A percentile compares a stretch with the other conserved stretches of the same genome.
These are phyloP conservation scores for Leccinum disarticulatum DNA, from an alignment of 768 basidiomycete genomes.

Conservation along the genomic window DNA sequence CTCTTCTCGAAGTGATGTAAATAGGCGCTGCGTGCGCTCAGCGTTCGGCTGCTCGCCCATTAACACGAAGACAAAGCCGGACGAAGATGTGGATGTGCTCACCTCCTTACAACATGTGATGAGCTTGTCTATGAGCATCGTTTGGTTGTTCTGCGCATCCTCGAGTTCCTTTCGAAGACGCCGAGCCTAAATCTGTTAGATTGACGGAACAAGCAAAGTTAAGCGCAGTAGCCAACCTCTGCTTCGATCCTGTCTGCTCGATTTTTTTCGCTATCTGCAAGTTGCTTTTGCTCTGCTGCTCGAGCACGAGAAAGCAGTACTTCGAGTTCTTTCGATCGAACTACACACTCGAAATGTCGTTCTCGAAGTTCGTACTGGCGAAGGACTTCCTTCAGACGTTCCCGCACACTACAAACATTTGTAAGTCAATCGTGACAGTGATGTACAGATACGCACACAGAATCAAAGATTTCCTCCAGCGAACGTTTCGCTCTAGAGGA, in stretches of 20 bases:
- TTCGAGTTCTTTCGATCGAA: slow-evolving; percentile 90
- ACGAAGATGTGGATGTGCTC: slow-evolving; percentile 25
- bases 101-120: slow-evolving; percentile 89
- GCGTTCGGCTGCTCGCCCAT: slow-evolving; percentile 62
- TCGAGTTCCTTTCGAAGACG: slow-evolving; percentile 76
- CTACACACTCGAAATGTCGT: slow-evolving; percentile 89
- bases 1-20: slow-evolving; percentile 80
- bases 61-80: slow-evolving; percentile 7
- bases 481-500: slow-evolving; percentile 62
- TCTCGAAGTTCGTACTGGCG: slow-evolving; percentile 88
- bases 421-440: neutral
- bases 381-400: slow-evolving; percentile 83
- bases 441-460: slow-evolving; percentile 56
- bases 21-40: slow-evolving; percentile 78
- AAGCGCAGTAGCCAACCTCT: slow-evolving; percentile 52
- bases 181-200: slow-evolving; percentile 46
- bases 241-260: slow-evolving; percentile 70
- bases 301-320: slow-evolving; percentile 84
- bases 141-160: slow-evolving; percentile 75
- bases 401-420: slow-evolving; percentile 58
- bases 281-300: slow-evolving; percentile 83
- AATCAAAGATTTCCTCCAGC: slow-evolving; percentile 82
- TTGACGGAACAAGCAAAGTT: slow-evolving; percentile 3
- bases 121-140: slow-evolving; percentile 79
- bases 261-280: slow-evolving; percentile 71